Conservation (phyloP, 2,329 filamentous ascomycete species). For the Zopfia rhizophila region DNA sequence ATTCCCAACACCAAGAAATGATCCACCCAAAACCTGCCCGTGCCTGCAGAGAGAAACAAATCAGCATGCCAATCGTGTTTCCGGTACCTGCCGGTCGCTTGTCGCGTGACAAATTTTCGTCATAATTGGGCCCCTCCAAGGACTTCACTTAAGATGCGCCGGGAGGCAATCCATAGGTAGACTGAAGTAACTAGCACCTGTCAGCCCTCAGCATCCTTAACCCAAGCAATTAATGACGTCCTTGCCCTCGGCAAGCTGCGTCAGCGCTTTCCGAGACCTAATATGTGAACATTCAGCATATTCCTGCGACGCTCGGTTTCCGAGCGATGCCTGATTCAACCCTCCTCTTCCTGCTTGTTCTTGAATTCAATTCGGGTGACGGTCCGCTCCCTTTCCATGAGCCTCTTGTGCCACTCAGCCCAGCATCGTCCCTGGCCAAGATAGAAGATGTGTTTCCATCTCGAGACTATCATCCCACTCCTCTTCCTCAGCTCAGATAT, state of each 20-base stretch:
- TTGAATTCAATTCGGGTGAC: slow-evolving; percentile 71
- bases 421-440: slow-evolving; percentile 74
- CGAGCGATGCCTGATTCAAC: too few species aligned
- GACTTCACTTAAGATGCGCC: too few species aligned
- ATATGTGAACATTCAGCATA: too few species aligned
- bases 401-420: slow-evolving; percentile 75
- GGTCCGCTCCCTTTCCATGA: slow-evolving; percentile 72
- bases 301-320: too few species aligned
- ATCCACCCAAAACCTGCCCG: slow-evolving; percentile 17
- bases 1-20: slow-evolving; percentile 8
- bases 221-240: slow-evolving; percentile 1
- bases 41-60: slow-evolving; percentile 1
- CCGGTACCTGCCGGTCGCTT: neutral
- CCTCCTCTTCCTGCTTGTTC: slow-evolving; percentile 63
- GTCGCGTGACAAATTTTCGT: slow-evolving; percentile 13
- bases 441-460: slow-evolving; percentile 79
- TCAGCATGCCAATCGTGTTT: slow-evolving; percentile 2
- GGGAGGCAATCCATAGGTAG: neutral
- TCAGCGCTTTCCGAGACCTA: too few species aligned
- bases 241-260: neutral
- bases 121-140: too few species aligned
- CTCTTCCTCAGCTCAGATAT: slow-evolving; percentile 71
- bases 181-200: slow-evolving; percentile 4
- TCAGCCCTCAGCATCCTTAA: neutral
- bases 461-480: slow-evolving; percentile 65